A percentile compares a stretch with the other conserved stretches of the same genome.
Evolutionary conservation across 352 stramenopile genomes (phyloP).

Genomic region (Phytopythium vexans): DNA sequence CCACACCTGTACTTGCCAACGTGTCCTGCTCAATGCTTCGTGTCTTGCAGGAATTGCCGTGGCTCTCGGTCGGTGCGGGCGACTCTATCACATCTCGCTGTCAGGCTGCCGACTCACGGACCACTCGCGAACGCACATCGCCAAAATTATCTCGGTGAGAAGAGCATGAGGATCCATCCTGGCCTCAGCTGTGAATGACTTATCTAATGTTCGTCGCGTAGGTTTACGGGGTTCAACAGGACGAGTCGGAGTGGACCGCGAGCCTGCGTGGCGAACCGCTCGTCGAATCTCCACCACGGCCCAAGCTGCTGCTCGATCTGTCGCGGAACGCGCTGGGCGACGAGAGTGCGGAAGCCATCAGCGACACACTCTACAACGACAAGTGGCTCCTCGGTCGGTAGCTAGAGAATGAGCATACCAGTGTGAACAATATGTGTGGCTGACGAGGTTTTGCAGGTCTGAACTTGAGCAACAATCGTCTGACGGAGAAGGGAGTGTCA

Average conservation of each 20-base stretch:
- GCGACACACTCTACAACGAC: constrained; percentile 54
- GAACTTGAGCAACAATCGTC: constrained; percentile 40
- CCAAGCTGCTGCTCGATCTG: constrained; percentile 44
- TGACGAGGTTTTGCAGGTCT: constrained; percentile 20
- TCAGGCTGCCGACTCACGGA: constrained; percentile 43
- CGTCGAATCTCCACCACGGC: constrained; percentile 3
- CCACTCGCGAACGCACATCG: constrained; percentile 41
- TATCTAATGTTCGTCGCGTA: constrained; percentile 6
- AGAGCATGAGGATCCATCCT: background rate
- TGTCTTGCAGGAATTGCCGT: constrained; percentile 24
- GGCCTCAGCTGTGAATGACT: background rate
- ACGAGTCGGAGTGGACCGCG: constrained; percentile 55
- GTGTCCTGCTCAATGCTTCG: background rate
- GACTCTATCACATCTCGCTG: constrained; percentile 41
- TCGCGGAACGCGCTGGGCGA: constrained; percentile 47
- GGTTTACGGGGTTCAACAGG: constrained; percentile 49
- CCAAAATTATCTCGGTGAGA: constrained; percentile 57
- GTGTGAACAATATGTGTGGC: background rate
- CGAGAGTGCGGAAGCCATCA: constrained; percentile 29
- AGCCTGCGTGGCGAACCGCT: constrained; percentile 40
- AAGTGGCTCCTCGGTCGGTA: constrained; percentile 56
- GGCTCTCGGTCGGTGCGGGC: constrained; percentile 32
- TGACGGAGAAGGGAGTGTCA: constrained; percentile 25
- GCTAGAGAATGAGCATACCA: background rate
- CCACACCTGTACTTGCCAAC: background rate